A percentile compares a stretch with the other conserved stretches of the same genome.
phyloP scores from a whole-genome alignment of 1,284 basidiomycete species.

The Calocybe gambosa region DNA sequence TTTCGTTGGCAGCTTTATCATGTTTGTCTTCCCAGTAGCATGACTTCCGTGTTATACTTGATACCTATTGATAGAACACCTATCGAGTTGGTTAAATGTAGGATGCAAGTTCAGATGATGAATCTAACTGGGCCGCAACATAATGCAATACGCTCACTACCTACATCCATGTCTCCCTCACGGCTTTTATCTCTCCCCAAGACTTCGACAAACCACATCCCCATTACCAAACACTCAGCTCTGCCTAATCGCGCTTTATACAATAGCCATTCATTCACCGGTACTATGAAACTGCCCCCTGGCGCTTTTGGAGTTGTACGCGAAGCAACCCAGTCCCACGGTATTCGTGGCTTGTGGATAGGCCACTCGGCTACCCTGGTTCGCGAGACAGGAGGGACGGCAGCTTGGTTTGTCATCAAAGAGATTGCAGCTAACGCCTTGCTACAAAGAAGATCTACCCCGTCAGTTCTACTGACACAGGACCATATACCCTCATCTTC shows the following conservation, averaged over 20 bases:
- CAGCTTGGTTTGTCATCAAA: slow-evolving; percentile 91
- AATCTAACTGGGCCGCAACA: slow-evolving; percentile 18
- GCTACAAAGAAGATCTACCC: slow-evolving; percentile 26
- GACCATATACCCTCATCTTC: slow-evolving; percentile 38
- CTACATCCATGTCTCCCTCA: slow-evolving; percentile 61
- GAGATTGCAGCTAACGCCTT: slow-evolving; percentile 55
- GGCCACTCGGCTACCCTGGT: slow-evolving; percentile 92
- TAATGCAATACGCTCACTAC: slow-evolving; percentile 43
- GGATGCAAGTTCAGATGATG: slow-evolving; percentile 95
- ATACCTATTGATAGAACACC: slow-evolving; percentile 61
- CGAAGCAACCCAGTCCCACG: slow-evolving; percentile 59
- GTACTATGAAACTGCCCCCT: slow-evolving; percentile 27
- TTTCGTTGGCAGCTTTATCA: slow-evolving; percentile 78
- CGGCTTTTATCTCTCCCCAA: slow-evolving; percentile 22
- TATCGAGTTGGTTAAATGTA: slow-evolving; percentile 94
- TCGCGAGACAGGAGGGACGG: slow-evolving; percentile 87
- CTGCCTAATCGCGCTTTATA: slow-evolving; percentile 1
- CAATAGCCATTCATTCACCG: slow-evolving; percentile 11
- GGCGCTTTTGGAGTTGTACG: slow-evolving; percentile 71
- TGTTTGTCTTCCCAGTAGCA: slow-evolving; percentile 47
- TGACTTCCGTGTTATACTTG: background rate
- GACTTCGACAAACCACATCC: slow-evolving; percentile 1
- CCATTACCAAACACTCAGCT: background rate
- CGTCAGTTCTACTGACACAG: too few relatives aligned
- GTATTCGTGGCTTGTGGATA: slow-evolving; percentile 87